phyloP scores from a whole-genome alignment of 2,329 filamentous ascomycete species.

The Dactylellina sp. region DNA sequence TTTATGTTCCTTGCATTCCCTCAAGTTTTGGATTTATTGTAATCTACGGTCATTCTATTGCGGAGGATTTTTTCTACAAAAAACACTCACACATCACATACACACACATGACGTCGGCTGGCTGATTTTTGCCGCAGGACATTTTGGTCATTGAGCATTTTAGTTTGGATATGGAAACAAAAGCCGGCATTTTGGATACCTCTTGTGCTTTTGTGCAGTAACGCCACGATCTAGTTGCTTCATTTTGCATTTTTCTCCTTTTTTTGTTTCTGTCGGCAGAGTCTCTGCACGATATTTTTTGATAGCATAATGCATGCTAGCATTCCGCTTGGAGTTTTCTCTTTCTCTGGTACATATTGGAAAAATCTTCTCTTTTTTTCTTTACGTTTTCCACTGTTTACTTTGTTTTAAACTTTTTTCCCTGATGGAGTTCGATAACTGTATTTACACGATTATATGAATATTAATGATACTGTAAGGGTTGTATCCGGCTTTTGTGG shows the following conservation, averaged over 20 bases:
- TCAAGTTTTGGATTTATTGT: conserved; percentile 34
- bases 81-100: no score
- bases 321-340: conserved; percentile 53
- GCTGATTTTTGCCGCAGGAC: conserved; percentile 8
- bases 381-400: conserved; percentile 1
- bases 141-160: conserved; percentile 11
- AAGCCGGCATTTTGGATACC: conserved; percentile 55
- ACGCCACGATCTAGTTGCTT: neutral
- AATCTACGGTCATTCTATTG: neutral
- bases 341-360: conserved; percentile 55
- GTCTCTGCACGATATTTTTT: conserved; percentile 4
- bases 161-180: conserved; percentile 29
- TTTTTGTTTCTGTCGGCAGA: neutral
- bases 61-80: no score
- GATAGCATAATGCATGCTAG: conserved; percentile 32
- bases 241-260: neutral
- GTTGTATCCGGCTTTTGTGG: neutral
- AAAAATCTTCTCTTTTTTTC: conserved; percentile 19
- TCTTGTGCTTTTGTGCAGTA: conserved; percentile 7
- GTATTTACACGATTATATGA: conserved; percentile 44
- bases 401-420: conserved; percentile 3
- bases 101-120: neutral
- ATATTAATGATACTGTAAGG: conserved; percentile 49
- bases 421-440: neutral
- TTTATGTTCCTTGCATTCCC: conserved; percentile 30